A percentile compares a stretch with the other conserved stretches of the same genome.
phyloP scores from a whole-genome alignment of 1,284 basidiomycete species.

The Uromyces viciae-fabae region DNA sequence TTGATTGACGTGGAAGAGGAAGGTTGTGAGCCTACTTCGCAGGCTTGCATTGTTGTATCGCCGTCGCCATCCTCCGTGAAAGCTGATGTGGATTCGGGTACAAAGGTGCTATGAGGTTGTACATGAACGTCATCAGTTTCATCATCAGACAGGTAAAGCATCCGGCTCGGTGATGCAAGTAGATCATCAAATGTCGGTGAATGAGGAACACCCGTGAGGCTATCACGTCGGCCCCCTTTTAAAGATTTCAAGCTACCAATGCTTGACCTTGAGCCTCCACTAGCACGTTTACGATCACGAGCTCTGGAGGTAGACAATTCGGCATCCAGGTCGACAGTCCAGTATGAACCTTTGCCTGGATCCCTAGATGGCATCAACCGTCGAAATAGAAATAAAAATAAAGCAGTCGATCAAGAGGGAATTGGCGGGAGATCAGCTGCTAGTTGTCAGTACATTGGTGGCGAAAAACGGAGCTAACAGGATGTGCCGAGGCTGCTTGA shows the following conservation, averaged over 20 bases:
- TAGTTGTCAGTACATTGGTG: too few species aligned
- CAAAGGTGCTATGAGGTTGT: slow-evolving; percentile 16
- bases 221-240: slow-evolving; percentile 28
- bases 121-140: slow-evolving; percentile 31
- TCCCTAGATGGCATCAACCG: slow-evolving; percentile 59
- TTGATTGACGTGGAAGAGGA: slow-evolving; percentile 17
- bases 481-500: slow-evolving; percentile 63
- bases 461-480: slow-evolving; percentile 45
- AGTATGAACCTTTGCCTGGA: slow-evolving; percentile 71
- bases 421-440: too few species aligned
- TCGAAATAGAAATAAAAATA: background rate
- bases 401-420: background rate
- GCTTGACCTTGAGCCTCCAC: slow-evolving; percentile 40
- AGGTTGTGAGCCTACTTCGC: background rate
- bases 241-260: slow-evolving; percentile 39
- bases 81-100: background rate
- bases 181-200: slow-evolving; percentile 22
- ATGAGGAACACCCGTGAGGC: slow-evolving; percentile 26
- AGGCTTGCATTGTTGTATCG: slow-evolving; percentile 28
- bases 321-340: slow-evolving; percentile 63
- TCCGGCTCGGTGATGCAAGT: slow-evolving; percentile 10
- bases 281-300: slow-evolving; percentile 40
- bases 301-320: slow-evolving; percentile 44
- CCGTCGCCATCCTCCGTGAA: slow-evolving; percentile 34
- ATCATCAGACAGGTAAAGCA: slow-evolving; percentile 34